Base-by-base conservation (phyloP, 805 yeast species). In the Wickerhamomyces chaumierensis region DNA sequence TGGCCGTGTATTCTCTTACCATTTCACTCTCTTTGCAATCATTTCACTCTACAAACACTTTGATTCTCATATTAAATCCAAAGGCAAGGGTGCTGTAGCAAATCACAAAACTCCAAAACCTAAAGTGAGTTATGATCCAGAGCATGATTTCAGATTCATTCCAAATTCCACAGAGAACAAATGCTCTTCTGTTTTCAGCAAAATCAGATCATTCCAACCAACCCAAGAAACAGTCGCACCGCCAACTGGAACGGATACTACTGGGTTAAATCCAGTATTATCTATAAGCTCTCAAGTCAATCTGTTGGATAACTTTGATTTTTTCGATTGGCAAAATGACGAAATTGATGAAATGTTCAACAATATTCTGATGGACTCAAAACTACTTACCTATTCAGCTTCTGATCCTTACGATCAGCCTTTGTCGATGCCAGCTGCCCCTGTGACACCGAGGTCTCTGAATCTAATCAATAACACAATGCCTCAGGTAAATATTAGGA, bases 261-360 rank as follows among this genome's bases (percentile, higher is more conserved):
- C n/a, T n/a, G n/a, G n/a, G n/a, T n/a, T n/a, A n/a, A n/a, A n/a
- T n/a, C n/a, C n/a, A n/a, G n/a, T n/a, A n/a, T n/a, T n/a, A n/a
- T 11, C 35, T 15, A 31, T n/a, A 31, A 14, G 17, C n/a, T 31
- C 33, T 15, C 5, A 5, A 13, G 13, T 8, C 5, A 31, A 31
- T 15, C 18, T 18, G 5, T 16, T 31, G 13, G 33, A 31, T 15
- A 13, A 25, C 2, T 43, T 43, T 17, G 41, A 43, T 33, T 43
- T 43, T 35, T 43, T 43, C 32, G 40, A 39, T 12, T 43, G 39
- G 28, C 37, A 35, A n/a, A 43, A 43, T 21, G 42, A 41, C 12
- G 37, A 43, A 14, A 40, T 43, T 13, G 42, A 43, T 16, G 27
- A 28, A 12, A 15, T 43, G 35, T 43, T 43, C 36, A 37, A 41